Percentiles rank a stretch among this genome's conserved stretches.
These are phyloP conservation scores for Sistotremastrum niveocremeum DNA, from an alignment of 768 basidiomycete genomes.

Conservation along the genomic window DNA sequence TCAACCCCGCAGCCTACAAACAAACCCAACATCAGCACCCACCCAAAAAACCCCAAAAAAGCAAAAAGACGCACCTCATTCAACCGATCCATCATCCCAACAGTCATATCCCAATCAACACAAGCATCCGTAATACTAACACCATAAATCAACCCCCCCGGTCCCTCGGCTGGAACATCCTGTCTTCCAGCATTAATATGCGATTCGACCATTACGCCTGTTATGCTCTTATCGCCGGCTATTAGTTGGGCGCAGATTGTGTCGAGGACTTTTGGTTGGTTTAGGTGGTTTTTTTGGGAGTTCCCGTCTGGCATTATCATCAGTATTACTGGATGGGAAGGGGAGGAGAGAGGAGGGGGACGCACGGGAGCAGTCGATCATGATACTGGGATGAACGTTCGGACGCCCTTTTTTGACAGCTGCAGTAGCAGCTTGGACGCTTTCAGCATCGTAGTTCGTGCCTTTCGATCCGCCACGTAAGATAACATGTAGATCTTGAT, in stretches of 20 bases:
- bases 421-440: slow-evolving; percentile 50
- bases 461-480: slow-evolving; percentile 86
- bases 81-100: slow-evolving; percentile 58
- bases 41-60: background rate
- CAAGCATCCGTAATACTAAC: slow-evolving; percentile 90
- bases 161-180: slow-evolving; percentile 67
- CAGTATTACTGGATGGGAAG: background rate
- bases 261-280: slow-evolving; percentile 73
- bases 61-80: slow-evolving; percentile 29
- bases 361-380: slow-evolving; percentile 80
- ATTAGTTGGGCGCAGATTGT: slow-evolving; percentile 62
- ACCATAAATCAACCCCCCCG: slow-evolving; percentile 55
- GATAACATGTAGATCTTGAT: slow-evolving; percentile 85
- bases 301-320: slow-evolving; percentile 97
- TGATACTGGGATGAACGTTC: slow-evolving; percentile 47
- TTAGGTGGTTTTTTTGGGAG: slow-evolving; percentile 87
- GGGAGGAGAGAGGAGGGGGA: slow-evolving; percentile 7
- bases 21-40: too few species aligned
- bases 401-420: slow-evolving; percentile 53
- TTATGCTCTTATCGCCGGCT: slow-evolving; percentile 56
- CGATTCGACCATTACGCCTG: slow-evolving; percentile 96
- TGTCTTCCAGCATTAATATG: slow-evolving; percentile 87
- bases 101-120: slow-evolving; percentile 72
- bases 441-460: slow-evolving; percentile 72
- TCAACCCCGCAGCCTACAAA: too few species aligned